These are phyloP conservation scores for Paxillus rubicundulus DNA, from an alignment of 768 basidiomycete genomes.

Conservation along the genomic window DNA sequence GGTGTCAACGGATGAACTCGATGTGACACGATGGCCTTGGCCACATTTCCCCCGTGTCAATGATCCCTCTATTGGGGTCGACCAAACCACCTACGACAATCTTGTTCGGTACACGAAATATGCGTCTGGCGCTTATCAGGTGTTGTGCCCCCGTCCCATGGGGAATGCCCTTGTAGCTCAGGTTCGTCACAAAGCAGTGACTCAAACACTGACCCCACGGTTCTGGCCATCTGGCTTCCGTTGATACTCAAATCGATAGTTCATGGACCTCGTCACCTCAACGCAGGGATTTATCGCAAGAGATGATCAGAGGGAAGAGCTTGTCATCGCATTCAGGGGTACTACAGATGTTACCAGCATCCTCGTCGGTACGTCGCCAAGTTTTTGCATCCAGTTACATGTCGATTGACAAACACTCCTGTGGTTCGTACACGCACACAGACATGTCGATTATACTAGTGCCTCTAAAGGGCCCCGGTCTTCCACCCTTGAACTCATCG, in stretches of 20 bases:
- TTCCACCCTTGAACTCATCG: conserved; percentile 15
- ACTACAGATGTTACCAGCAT: conserved; percentile 26
- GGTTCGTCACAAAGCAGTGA: conserved; percentile 27
- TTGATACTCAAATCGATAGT: conserved; percentile 25
- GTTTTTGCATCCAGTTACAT: no score
- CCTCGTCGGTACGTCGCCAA: conserved; percentile 14
- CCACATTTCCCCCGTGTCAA: conserved; percentile 25
- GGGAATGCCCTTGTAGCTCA: conserved; percentile 42
- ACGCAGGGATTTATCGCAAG: conserved; percentile 45
- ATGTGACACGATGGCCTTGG: conserved; percentile 9
- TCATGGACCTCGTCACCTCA: conserved; percentile 35
- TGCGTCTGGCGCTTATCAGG: conserved; percentile 49
- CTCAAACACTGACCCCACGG: neutral
- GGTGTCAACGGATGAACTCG: neutral
- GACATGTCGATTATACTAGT: conserved; percentile 22
- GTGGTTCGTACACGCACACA: conserved; percentile 10
- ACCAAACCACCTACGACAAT: conserved; percentile 38
- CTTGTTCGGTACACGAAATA: conserved; percentile 48
- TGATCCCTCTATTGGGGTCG: conserved; percentile 30
- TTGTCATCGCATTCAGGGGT: conserved; percentile 43
- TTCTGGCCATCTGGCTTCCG: neutral
- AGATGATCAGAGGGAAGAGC: conserved; percentile 41
- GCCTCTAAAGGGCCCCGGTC: conserved; percentile 22
- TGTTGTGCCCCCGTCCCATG: conserved; percentile 45
- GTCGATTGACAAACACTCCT: no score